Conservation (phyloP, 2,329 filamentous ascomycete species). For the Neofusicoccum umdonicola region DNA sequence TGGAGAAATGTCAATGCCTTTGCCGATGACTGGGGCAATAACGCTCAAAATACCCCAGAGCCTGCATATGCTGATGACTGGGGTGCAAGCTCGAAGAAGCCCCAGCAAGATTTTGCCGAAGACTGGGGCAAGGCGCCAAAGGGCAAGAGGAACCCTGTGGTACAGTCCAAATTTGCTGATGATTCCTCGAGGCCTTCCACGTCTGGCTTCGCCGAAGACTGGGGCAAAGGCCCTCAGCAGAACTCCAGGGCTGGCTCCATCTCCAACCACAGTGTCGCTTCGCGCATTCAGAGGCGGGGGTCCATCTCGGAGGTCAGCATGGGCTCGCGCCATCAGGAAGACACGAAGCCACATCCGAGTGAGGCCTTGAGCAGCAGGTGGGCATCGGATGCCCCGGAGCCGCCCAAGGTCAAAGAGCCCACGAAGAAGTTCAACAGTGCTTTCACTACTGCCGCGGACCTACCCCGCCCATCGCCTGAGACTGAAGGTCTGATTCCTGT, state of each 20-base stretch:
- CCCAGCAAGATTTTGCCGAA: neutral
- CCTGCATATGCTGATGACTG: neutral
- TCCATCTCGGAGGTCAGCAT: neutral
- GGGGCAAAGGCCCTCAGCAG: neutral
- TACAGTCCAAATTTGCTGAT: neutral
- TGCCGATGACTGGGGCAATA: conserved; percentile 1
- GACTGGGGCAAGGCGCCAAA: conserved; percentile 3
- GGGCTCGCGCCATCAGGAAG: conserved; percentile 1
- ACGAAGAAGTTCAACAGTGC: neutral
- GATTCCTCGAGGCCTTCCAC: neutral
- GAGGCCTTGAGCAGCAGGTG: neutral
- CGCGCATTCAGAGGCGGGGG: neutral
- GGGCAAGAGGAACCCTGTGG: neutral
- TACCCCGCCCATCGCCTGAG: conserved; percentile 10
- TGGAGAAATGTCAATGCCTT: conserved; percentile 3
- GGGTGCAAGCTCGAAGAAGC: conserved; percentile 1
- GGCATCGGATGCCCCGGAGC: neutral
- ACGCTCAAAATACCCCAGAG: neutral
- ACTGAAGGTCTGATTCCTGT: conserved; percentile 40
- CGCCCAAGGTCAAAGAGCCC: neutral
- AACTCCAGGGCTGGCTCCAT: neutral
- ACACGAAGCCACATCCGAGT: neutral
- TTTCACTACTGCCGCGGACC: conserved; percentile 9
- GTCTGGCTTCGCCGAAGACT: neutral
- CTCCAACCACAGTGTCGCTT: neutral